Percentiles rank a stretch among this genome's conserved stretches.
Evolutionary conservation across 2,329 filamentous ascomycete species (phyloP).

Genomic region (Parafenestella ontariensis): DNA sequence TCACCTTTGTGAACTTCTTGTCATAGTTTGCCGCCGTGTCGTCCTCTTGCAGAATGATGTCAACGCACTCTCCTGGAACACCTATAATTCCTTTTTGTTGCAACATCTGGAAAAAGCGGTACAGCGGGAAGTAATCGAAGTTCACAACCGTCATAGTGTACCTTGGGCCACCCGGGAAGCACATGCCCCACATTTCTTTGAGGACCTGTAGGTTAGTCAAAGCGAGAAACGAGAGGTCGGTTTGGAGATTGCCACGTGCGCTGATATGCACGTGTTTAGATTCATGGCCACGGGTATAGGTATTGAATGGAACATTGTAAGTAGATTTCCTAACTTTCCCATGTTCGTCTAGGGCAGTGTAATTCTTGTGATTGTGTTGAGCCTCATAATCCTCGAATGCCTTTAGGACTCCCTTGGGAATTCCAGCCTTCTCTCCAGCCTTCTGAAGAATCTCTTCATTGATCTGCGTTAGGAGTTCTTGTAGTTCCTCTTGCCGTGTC

Average conservation of each 20-base stretch:
- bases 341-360: no score
- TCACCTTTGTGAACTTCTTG: not conserved
- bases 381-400: no score
- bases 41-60: no score
- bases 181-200: not conserved
- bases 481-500: no score
- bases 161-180: not conserved
- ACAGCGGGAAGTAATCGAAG: conserved; percentile 3
- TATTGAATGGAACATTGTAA: no score
- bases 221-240: conserved; percentile 4
- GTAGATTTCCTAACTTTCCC: no score
- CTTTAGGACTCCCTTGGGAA: no score
- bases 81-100: not conserved
- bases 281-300: not conserved
- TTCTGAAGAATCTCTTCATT: no score
- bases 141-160: not conserved
- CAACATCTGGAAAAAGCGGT: conserved; percentile 4
- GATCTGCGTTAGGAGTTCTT: no score
- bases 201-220: conserved; percentile 2
- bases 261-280: not conserved
- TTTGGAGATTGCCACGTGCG: conserved; percentile 2
- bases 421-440: no score
- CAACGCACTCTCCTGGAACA: not conserved
- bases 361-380: no score
- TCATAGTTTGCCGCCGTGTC: no score